Evolutionary conservation across 805 yeast species (phyloP).

Genomic region (Candida railenensis): DNA sequence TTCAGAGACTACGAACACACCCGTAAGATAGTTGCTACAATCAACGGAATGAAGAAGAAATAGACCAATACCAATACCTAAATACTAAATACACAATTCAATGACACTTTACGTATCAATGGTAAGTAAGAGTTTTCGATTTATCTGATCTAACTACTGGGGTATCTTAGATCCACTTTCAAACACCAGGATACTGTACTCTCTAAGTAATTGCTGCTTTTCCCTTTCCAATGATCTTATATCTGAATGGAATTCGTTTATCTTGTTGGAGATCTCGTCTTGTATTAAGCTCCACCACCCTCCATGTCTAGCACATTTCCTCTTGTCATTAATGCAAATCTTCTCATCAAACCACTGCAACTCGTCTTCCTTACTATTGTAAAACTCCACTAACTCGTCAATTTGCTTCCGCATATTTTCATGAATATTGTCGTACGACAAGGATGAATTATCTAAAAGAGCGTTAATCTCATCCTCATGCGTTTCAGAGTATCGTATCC

Average conservation of each 20-base stretch:
- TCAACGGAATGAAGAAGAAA: constrained; percentile 53
- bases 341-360: constrained; percentile 13
- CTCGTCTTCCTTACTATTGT: constrained; percentile 12
- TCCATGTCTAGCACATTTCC: constrained; percentile 55
- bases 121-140: too few relatives aligned
- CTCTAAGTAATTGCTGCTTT: constrained; percentile 29
- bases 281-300: constrained; percentile 45
- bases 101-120: too few relatives aligned
- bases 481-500: background rate
- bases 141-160: too few relatives aligned
- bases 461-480: constrained; percentile 1
- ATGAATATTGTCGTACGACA: constrained; percentile 4
- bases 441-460: background rate
- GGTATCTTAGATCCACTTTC: background rate
- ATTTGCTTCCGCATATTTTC: constrained; percentile 14
- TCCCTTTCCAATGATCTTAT: constrained; percentile 26
- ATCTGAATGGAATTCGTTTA: constrained; percentile 34
- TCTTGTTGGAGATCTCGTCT: constrained; percentile 29
- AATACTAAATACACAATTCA: too few relatives aligned
- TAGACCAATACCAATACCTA: too few relatives aligned
- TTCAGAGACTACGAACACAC: constrained; percentile 65
- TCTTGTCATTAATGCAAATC: constrained; percentile 52
- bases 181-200: constrained; percentile 15
- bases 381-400: constrained; percentile 13
- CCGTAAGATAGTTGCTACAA: constrained; percentile 68